Base-by-base conservation (phyloP, 805 yeast species). In the Saccharomycopsis microspora region DNA sequence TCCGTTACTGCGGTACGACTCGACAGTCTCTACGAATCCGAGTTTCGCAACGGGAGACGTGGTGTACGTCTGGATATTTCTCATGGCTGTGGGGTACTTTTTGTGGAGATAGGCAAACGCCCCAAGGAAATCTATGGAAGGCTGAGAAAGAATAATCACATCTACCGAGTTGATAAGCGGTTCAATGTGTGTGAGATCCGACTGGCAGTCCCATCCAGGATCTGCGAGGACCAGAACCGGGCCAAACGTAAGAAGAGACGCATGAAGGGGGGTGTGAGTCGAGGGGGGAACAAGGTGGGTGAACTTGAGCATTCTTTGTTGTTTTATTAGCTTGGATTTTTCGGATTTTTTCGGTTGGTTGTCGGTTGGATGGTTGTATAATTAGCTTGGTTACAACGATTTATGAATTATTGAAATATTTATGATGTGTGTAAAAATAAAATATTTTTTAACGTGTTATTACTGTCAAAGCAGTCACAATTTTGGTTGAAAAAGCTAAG, bases 41-140 rank as follows among this genome's bases (percentile, higher is more conserved):
- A 93, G 66, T 57, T 86, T 89, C 8, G 82, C 71, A 1, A 89
- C 84, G 0, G 99, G 97, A n/a, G 87, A 64, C 0, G 98, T 90
- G 0, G 97, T 78, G 60, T 84, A 93, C 0, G 83, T 82, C 2
- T 88, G 87, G 29, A 89, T 75, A 11, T 34, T 38, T 31, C 38
- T 31, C 41, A 48, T 36, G 9, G 43, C 31, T 8, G 39, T 31
- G 9, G 50, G 44, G 27, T 38, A 32, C 35, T 76, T 68, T 2
- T 80, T 67, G 54, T 85, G 76, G 30, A 93, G 61, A 39, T 79
- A 66, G 0, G 83, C 78, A 60, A 75, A 87, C 0, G 95, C 95
- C 29, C 97, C 93, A 2, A 86, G 56, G 58, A 80, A 88, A 43
- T 81, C 80, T 1, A 80, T 69, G 0, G 95, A 80, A 1, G 96